Evolutionary conservation across 106 monocot species (phyloP), one percentile per base, ranked within the genome.

Genomic region (Vanilla planifolia): DNA sequence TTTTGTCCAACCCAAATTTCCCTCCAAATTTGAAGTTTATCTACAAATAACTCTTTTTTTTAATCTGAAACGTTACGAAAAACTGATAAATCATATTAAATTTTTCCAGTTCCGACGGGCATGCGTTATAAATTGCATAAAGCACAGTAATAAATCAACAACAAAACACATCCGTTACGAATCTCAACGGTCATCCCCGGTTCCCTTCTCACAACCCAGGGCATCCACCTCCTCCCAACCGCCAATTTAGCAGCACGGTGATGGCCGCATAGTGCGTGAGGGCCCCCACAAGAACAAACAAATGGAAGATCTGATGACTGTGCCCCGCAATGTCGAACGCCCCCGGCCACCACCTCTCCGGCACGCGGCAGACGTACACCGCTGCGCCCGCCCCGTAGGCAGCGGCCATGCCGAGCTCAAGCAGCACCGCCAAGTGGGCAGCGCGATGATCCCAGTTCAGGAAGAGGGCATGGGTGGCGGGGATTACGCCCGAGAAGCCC

Each of bases 291-390:
- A 96, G 33, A 17, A 96, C 90, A 28, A 96, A 72, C 66, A 90
- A 77, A 44, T 96, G 95, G 51, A 96, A 96, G 30, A 96, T 90
- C 74, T 96, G 95, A 33, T 96, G 95, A 57, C 95, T 96, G 21
- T 96, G 95, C 0, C 95, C 86, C 0, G 78, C 81, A 11, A 90
- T 45, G 51, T 96, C 95, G 55, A 90, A 96, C 20, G 35, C 52
- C 7, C 90, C 90, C 3, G 95, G 95, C 51, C 69, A 64, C 95
- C 95, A 90, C 67, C 75, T 35, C 72, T 96, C 95, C 0, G 90
- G 95, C 39, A 96, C 76, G 33, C 90, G 60, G 53, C 66, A 67
- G 25, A 84, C 80, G 40, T 95, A 95, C 8, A 95, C 55, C 2
- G 33, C 80, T 0, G 80, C 89, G 26, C 95, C 95, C 0, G 64